Base-by-base conservation (phyloP, 1,284 basidiomycete genomes). In the Microbotryum lychnidis-dioicae region DNA sequence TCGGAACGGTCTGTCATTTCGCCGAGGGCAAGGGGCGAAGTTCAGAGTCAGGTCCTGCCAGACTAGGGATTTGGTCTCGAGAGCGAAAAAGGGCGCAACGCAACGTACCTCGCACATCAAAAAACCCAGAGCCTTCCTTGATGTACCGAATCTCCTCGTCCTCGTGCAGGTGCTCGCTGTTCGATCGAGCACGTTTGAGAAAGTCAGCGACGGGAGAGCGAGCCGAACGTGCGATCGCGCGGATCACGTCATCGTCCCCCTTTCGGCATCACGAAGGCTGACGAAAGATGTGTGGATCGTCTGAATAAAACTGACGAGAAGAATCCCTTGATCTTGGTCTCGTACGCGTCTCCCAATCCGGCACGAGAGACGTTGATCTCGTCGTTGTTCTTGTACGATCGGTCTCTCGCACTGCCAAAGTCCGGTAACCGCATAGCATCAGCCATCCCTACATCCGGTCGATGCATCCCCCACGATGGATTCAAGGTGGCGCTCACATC, bases 81-180 rank as follows among this genome's bases (percentile, higher is more conserved):
- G 25, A 12, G 12, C 6, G n/a, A 14, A n/a, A 50, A 33, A 14
- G 51, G 25, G 3, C 25, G 25, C 25, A 25, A 4, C 12, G 31
- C 3, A 29, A 69, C 81, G 64, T 63, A 86, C 87, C 85, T 63
- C 87, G 81, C 37, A 91, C 81, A 66, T 91, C 89, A 71, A 92
- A 93, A 79, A 84, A 94, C 0, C 89, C 89, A 51, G 82, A 84
- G 8, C 90, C 91, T 1, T 81, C 80, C 48, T 88, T 79, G 67
- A 92, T 84, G 73, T 87, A 94, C 20, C 90, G 80, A 69, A 91
- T 91, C 76, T 92, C 90, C 74, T 92, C 89, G 69, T 92, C 90
- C 75, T 92, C 89, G 70, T 92, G 90, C 77, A 92, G 80, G 70
- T 91, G 89, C 71, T 71, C 65, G 16, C 63, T 67, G 59, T 20